Base-by-base conservation (phyloP, 306 rosid genomes). In the Luffa acutangula region DNA sequence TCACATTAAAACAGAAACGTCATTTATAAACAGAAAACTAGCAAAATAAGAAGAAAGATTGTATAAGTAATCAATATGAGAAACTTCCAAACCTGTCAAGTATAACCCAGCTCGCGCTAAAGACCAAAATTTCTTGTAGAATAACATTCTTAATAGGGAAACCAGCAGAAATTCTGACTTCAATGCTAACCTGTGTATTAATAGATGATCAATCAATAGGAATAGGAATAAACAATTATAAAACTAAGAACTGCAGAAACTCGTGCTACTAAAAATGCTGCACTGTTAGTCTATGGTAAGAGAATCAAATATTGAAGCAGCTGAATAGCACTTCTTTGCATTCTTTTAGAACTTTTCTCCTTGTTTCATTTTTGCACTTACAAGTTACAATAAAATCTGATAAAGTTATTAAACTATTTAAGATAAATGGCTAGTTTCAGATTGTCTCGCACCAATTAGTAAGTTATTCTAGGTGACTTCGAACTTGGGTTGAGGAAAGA, bases 161-260 rank as follows among this genome's bases (percentile, higher is more conserved):
- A 56, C 97, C 96, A 4, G 97, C 93, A 2, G 86, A 86, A 80
- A 93, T 88, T 85, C 89, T 89, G 82, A 91, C 89, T 79, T 93
- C 91, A 12, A 93, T 73, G 66, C 79, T 85, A 87, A 91, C 85
- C 98, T 93, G 88, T 15, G 62, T 75, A 64, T 77, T 53, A 62
- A 60, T 7, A 37, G 66, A 74, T 34, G 7, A 9, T 69, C 75
- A 42, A 42, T 17, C 75, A 75, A 41, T 60, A 81, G 59, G 65
- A 39, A 7, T 37, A 66, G 45, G 18, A 49, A 43, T 37, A 66
- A 53, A 14, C 6, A 31, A 42, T 64, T 6, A 9, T 60, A 17
- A 34, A 64, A 45, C 45, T 33, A 64, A 64, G 71, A 64, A 64
- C 71, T 64, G 45, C 4, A 64, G 3, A 14, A 18, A 37, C 42